phyloP scores from a whole-genome alignment of 331 rosid genomes.

The Acacia pycnantha region DNA sequence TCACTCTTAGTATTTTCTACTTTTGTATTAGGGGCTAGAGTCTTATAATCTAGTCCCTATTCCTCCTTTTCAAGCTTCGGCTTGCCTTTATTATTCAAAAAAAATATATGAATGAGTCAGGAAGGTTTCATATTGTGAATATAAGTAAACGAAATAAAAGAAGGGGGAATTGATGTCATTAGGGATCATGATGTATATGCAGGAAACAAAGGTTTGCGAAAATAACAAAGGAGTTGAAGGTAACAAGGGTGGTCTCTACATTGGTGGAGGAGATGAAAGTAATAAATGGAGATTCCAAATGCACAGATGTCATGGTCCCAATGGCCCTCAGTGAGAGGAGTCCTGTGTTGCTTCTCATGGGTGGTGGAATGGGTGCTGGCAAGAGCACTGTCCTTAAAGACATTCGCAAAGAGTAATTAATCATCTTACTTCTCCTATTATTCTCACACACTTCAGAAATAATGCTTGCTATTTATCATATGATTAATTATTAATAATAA shows the following conservation, averaged over 20 bases:
- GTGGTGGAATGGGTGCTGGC: conserved; percentile 99
- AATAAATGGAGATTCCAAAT: conserved; percentile 45
- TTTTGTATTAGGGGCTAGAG: no score
- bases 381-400: conserved; percentile 90
- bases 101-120: no score
- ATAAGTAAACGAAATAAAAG: background rate
- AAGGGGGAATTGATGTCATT: background rate
- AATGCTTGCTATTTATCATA: background rate
- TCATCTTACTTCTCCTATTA: background rate
- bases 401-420: conserved; percentile 63
- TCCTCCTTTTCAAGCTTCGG: no score
- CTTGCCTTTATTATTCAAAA: no score
- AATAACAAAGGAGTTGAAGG: conserved; percentile 55
- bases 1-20: no score
- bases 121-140: no score
- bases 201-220: conserved; percentile 80
- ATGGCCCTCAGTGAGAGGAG: conserved; percentile 52
- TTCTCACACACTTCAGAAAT: background rate
- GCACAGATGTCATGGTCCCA: conserved; percentile 45
- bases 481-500: background rate
- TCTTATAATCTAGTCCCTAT: no score
- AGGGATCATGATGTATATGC: background rate
- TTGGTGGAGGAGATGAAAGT: conserved; percentile 80
- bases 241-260: conserved; percentile 66
- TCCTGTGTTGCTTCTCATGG: conserved; percentile 88